A percentile compares a stretch with the other conserved stretches of the same genome.
phyloP scores from a whole-genome alignment of 495 filamentous ascomycete genomes.

The Daldinia childiae region DNA sequence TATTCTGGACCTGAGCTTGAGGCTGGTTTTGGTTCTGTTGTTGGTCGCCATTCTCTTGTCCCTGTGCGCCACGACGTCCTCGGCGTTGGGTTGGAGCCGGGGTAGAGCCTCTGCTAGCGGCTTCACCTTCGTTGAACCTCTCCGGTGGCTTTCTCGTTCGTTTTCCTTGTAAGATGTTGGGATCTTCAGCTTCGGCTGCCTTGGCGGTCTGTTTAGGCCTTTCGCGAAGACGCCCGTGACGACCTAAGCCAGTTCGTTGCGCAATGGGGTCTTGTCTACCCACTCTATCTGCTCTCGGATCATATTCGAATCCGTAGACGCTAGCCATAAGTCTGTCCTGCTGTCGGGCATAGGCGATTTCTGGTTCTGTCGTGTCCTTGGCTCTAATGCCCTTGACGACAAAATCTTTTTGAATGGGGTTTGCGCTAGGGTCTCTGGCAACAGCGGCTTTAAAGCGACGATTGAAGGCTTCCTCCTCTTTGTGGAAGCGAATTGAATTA shows the following conservation, averaged over 20 bases:
- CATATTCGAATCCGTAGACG: constrained; percentile 58
- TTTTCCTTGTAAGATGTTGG: constrained; percentile 54
- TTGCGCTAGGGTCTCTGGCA: constrained; percentile 30
- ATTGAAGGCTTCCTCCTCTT: constrained; percentile 44
- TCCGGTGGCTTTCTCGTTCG: constrained; percentile 54
- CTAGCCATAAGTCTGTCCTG: constrained; percentile 58
- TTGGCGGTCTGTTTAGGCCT: constrained; percentile 58
- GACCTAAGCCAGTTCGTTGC: constrained; percentile 54
- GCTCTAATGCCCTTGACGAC: constrained; percentile 53
- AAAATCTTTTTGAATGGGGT: constrained; percentile 44
- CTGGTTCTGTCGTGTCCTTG: constrained; percentile 44
- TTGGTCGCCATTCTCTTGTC: constrained; percentile 39
- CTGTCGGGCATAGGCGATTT: constrained; percentile 49
- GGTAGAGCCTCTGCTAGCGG: constrained; percentile 52
- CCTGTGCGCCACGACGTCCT: constrained; percentile 42
- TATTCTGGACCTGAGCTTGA: constrained; percentile 6
- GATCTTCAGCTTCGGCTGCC: constrained; percentile 57
- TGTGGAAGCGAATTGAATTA: constrained; percentile 56
- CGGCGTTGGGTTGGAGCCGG: constrained; percentile 51
- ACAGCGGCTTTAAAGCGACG: constrained; percentile 27
- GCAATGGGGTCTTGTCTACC: constrained; percentile 57
- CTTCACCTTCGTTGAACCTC: constrained; percentile 53
- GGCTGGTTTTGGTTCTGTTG: constrained; percentile 2
- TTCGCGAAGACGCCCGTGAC: constrained; percentile 56
- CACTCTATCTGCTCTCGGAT: constrained; percentile 49